Evolutionary conservation across 495 filamentous ascomycete genomes (phyloP), one percentile per base, ranked within the genome.

Genomic region (Bacidia gigantensis): DNA sequence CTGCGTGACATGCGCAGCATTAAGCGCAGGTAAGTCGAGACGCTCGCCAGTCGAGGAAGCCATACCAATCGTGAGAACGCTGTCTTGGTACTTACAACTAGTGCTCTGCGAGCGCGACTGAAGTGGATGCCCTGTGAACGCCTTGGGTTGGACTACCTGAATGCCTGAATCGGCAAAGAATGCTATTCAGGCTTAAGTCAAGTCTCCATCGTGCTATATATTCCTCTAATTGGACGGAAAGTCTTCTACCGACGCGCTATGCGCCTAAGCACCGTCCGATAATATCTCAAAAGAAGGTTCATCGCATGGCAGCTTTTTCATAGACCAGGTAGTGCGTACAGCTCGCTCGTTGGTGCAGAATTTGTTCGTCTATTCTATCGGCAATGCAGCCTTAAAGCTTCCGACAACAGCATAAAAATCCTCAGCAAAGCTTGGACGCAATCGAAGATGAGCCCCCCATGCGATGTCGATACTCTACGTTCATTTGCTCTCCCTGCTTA

Each of bases 231-330:
- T 44, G 41, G 41, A 18, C 20, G 41, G 41, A 44, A 44, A 5
- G 9, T n/a, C 9, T 10, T 5, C 17, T 17, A 44, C 41, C 32
- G 41, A 54, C 32, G 52, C 56, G 52, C 56, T 55, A 58, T 58
- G 43, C 56, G 56, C 52, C 42, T 54, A 50, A 24, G 47, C 47
- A 50, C 38, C 17, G 47, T 50, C 47, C 26, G 47, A 26, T 50
- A 21, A 32, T 38, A 29, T 50, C 25, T 38, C 18, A 20, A n/a
- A n/a, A 35, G 29, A 35, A 35, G 29, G 7, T 35, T 35, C 29
- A 14, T 35, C 29, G 29, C 29, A 35, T 35, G 29, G 29, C 29
- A 35, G 14, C 29, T 14, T 35, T 7, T 7, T 14, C 29, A 5
- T 35, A 35, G 29, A n/a, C n/a, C n/a, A n/a, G n/a, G n/a, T n/a